Evolutionary conservation across 805 yeast genomes (phyloP).

Genomic region (Lachancea sp.): DNA sequence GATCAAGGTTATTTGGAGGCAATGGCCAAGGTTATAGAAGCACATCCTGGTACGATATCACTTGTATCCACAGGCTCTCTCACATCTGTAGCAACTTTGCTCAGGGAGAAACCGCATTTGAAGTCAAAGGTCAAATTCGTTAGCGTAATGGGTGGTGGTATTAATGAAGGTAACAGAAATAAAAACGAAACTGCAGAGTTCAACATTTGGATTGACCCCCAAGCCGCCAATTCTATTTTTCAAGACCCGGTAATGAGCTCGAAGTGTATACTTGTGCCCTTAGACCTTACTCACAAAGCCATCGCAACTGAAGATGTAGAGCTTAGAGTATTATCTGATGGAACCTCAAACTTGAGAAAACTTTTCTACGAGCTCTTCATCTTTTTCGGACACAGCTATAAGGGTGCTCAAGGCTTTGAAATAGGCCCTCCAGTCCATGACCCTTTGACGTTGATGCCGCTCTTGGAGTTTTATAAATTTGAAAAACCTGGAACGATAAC

Average conservation of each 20-base stretch:
- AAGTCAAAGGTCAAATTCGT: conserved; percentile 44
- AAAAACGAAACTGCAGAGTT: conserved; percentile 58
- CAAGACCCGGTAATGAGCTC: conserved; percentile 40
- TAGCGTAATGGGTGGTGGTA: conserved; percentile 73
- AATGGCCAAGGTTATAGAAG: conserved; percentile 39
- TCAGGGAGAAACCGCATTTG: conserved; percentile 49
- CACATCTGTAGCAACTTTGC: conserved; percentile 61
- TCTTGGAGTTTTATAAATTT: conserved; percentile 41
- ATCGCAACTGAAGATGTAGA: conserved; percentile 38
- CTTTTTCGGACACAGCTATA: conserved; percentile 43
- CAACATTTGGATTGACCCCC: conserved; percentile 69
- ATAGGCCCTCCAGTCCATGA: conserved; percentile 77
- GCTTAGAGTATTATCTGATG: conserved; percentile 35
- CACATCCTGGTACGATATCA: conserved; percentile 44
- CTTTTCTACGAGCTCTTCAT: conserved; percentile 49
- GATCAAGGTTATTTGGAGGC: conserved; percentile 36
- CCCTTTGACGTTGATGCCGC: conserved; percentile 60
- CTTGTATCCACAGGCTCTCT: conserved; percentile 72
- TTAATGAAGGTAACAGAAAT: conserved; percentile 41
- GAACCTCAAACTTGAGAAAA: conserved; percentile 42
- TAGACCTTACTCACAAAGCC: conserved; percentile 66
- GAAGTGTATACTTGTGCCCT: conserved; percentile 52
- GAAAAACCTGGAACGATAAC: conserved; percentile 20
- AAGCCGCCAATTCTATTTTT: conserved; percentile 59
- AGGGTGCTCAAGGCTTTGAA: conserved; percentile 37